Percentiles rank a stretch among this genome's conserved stretches.
phyloP scores from a whole-genome alignment of 129 eudicot genomes.

The Ambrosia trifida region DNA sequence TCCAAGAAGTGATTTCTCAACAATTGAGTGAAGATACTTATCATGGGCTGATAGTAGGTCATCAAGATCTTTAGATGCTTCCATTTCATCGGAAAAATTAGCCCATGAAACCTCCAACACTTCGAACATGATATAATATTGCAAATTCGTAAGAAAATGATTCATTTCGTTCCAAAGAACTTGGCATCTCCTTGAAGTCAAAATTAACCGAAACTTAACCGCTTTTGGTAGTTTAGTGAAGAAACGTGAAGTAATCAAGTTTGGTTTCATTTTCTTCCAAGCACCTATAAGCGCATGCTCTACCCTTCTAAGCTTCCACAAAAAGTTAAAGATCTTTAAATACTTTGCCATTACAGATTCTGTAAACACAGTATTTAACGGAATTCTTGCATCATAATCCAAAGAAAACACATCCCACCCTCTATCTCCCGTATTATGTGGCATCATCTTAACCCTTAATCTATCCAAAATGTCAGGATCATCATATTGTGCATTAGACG shows the following conservation, averaged over 20 bases:
- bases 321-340: slow-evolving; percentile 78
- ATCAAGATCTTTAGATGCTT: slow-evolving; percentile 94
- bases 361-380: slow-evolving; percentile 79
- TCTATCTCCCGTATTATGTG: slow-evolving; percentile 85
- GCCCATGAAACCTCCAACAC: slow-evolving; percentile 99
- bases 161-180: slow-evolving; percentile 98
- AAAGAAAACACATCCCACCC: slow-evolving; percentile 99
- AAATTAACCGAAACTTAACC: slow-evolving; percentile 63
- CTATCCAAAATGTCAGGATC: slow-evolving; percentile 85
- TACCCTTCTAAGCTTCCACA: slow-evolving; percentile 99
- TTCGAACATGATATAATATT: slow-evolving; percentile 96
- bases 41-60: slow-evolving; percentile 96
- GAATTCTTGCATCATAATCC: slow-evolving; percentile 91
- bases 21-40: slow-evolving; percentile 87
- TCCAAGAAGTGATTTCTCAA: slow-evolving; percentile 97
- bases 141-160: slow-evolving; percentile 92
- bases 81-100: slow-evolving; percentile 84
- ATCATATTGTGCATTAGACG: slow-evolving; percentile 94
- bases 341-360: slow-evolving; percentile 87
- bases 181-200: slow-evolving; percentile 82
- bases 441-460: slow-evolving; percentile 97
- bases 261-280: slow-evolving; percentile 98
- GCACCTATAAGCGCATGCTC: slow-evolving; percentile 88
- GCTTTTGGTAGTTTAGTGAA: slow-evolving; percentile 64
- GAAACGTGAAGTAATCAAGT: slow-evolving; percentile 74